Base-by-base conservation (phyloP, 1,284 basidiomycete species). In the Chalciporus piperatoides region DNA sequence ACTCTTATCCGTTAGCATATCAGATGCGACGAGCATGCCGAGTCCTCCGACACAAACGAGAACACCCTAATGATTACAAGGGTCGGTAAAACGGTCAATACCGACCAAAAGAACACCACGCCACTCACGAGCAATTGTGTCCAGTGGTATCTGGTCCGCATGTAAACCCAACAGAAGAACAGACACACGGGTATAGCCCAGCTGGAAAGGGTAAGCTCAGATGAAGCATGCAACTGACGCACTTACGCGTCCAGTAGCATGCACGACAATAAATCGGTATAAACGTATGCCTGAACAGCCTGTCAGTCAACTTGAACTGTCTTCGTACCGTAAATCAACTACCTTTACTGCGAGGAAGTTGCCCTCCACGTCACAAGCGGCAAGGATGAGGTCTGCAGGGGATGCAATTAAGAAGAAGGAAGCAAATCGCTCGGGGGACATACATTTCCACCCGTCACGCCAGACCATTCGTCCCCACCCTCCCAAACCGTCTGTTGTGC, bases 161-260 rank as follows among this genome's bases (percentile, higher is more conserved):
- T 82, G 66, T 89, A 91, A 8, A 93, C 53, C 80, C 84, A 92
- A 40, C 81, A 82, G 68, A 92, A 82, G 68, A 89, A 77, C 62
- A 92, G 71, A 65, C 90, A 92, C 5, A 88, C 79, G 15, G 91
- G 91, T 58, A 90, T 92, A 1, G 90, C 90, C 90, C 88, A 91
- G 43, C 83, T 86, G 47, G 12, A 48, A 27, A 23, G 14, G 2
- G 48, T 59, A n/a, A 60, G 52, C 32, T 48, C n/a, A 21, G 43
- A 32, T 33, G 28, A 35, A 36, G 33, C 3, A 39, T 14, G 12
- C 7, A 40, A 15, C 38, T 37, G 15, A 39, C 38, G 32, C n/a
- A 74, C 80, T 56, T 63, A 88, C 79, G 90, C 85, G 62, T 92
- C 87, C 46, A 93, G 81, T 12, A 93, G 77, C 86, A 91, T 90